A percentile compares a stretch with the other conserved stretches of the same genome.
phyloP scores from a whole-genome alignment of 2,329 filamentous ascomycete genomes.

The Teratosphaeriaceae sp. region DNA sequence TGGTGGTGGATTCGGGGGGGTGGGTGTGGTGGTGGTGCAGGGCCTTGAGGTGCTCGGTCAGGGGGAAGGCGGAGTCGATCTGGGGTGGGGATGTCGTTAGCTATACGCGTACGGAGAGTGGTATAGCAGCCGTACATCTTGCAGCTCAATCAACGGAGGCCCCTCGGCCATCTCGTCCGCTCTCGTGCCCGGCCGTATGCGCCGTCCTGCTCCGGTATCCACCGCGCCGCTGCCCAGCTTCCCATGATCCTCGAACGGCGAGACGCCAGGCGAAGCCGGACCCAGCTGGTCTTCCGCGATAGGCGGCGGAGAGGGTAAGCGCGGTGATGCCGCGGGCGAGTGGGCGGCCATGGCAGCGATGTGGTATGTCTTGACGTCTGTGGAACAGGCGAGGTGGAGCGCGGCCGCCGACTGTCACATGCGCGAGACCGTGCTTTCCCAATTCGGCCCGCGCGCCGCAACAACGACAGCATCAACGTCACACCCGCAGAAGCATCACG shows the following conservation, averaged over 20 bases:
- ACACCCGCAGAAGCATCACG: no score
- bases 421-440: no score
- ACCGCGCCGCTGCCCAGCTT: slow-evolving; percentile 50
- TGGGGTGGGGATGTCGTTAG: slow-evolving; percentile 35
- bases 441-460: no score
- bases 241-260: slow-evolving; percentile 54
- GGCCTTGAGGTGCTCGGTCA: slow-evolving; percentile 94
- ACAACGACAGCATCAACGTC: no score
- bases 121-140: slow-evolving; percentile 55
- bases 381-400: no score
- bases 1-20: slow-evolving; percentile 68
- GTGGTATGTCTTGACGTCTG: no score
- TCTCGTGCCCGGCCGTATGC: slow-evolving; percentile 88
- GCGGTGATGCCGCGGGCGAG: slow-evolving; percentile 70
- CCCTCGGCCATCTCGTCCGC: slow-evolving; percentile 90
- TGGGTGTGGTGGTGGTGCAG: slow-evolving; percentile 78
- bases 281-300: slow-evolving; percentile 90
- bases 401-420: no score
- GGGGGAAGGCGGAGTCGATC: slow-evolving; percentile 95
- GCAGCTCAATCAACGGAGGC: slow-evolving; percentile 77
- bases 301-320: slow-evolving; percentile 89
- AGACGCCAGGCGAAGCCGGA: slow-evolving; percentile 64
- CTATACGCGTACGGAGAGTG: background rate
- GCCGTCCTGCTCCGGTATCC: slow-evolving; percentile 68
- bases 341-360: slow-evolving; percentile 27